Evolutionary conservation across 1,284 basidiomycete species (phyloP), one percentile per base, ranked within the genome.

Genomic region (Heterobasidion parviporum): DNA sequence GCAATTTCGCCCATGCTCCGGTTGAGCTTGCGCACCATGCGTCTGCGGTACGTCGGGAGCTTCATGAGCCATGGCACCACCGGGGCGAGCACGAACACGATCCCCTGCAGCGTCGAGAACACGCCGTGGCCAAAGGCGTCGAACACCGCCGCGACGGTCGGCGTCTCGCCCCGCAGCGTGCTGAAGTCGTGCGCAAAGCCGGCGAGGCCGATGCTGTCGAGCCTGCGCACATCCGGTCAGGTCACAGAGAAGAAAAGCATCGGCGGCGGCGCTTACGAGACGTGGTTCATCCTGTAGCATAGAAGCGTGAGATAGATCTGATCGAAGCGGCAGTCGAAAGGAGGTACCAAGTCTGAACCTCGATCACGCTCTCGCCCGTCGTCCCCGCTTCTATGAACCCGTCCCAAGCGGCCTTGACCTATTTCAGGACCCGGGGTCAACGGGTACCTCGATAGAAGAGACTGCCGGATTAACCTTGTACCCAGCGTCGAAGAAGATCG

Each of bases 191-290:
- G 38, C 3, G 38, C 10, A n/a, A 41, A 41, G 3, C 38, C 38
- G 12, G 80, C 79, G 51, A 83, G 80, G 1, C 83, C 82, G 55
- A 85, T 73, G 3, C 75, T 76, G 64, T 85, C 81, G 7, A 83
- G 71, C 1, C 81, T 82, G 56, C 8, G 7, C 38, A 4, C n/a
- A n/a, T n/a, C 34, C 6, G 35, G 10, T 15, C 34, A 7, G 1
- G 32, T n/a, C 34, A 51, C 9, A 9, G 15, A 33, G 7, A 36
- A 9, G 26, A 36, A 34, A 10, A 36, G 15, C 4, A 16, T 6
- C 8, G 9, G 8, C 10, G 14, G 50, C 2, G 12, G 2, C 14
- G 36, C 50, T 7, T 18, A 38, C 50, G 50, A 51, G 34, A 51
- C 35, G n/a, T 18, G 50, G 34, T 51, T 51, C 50, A 51, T 51